phyloP scores from a whole-genome alignment of 495 filamentous ascomycete species.

The Friedmanniomyces simplex region DNA sequence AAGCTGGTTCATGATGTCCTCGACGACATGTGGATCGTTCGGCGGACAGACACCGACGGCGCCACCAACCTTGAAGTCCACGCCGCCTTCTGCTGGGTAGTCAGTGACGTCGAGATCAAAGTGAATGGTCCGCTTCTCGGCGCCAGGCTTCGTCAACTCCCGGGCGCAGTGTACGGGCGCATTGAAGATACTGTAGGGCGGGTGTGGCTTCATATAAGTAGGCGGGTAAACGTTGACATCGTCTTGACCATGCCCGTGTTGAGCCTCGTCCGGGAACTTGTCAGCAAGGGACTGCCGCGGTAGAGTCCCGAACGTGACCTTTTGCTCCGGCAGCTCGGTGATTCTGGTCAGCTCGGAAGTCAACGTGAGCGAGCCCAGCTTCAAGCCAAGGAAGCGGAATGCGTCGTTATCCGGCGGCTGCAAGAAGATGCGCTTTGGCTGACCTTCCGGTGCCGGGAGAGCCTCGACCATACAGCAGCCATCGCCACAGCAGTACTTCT shows the following conservation, averaged over 20 bases:
- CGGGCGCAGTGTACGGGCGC: constrained; percentile 72
- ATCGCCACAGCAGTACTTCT: constrained; percentile 73
- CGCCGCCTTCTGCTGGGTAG: constrained; percentile 73
- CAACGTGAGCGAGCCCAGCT: constrained; percentile 59
- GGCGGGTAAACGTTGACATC: constrained; percentile 59
- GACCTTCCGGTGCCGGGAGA: constrained; percentile 38
- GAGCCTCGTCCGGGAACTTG: constrained; percentile 19
- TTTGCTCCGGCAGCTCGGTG: constrained; percentile 61
- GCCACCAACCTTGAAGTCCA: constrained; percentile 94
- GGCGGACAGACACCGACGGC: constrained; percentile 88
- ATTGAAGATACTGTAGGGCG: constrained; percentile 80
- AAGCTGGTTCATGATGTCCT: constrained; percentile 76
- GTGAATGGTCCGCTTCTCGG: constrained; percentile 91
- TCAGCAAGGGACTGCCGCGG: constrained; percentile 15
- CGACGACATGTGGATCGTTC: constrained; percentile 66
- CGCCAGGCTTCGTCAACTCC: constrained; percentile 81
- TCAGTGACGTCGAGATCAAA: constrained; percentile 95
- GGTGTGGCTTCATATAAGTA: constrained; percentile 86
- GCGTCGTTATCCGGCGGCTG: constrained; percentile 72
- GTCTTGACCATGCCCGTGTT: constrained; percentile 24
- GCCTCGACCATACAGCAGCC: constrained; percentile 73
- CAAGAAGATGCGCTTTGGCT: constrained; percentile 48
- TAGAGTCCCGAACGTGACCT: constrained; percentile 46
- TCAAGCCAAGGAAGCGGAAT: constrained; percentile 64
- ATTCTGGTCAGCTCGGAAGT: constrained; percentile 59